Evolutionary conservation across 345 rosid genomes (phyloP), one percentile per base, ranked within the genome.

Genomic region (Brassica juncea): DNA sequence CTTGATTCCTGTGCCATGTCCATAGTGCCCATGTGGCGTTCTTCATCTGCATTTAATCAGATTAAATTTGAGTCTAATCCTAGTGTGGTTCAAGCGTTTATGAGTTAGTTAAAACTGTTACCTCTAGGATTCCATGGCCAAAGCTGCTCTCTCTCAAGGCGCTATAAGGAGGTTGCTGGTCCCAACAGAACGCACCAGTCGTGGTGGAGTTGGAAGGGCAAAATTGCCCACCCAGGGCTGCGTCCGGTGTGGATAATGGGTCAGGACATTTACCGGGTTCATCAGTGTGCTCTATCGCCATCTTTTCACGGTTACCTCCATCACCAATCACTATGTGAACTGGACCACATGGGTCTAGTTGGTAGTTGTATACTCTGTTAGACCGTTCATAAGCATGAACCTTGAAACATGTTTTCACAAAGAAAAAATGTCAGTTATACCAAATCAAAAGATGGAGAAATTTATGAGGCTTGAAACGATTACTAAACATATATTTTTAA

Each of bases 121-220:
- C 99, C 97, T 95, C 98, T 44, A 93, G 80, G 74, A 90, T 89
- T 68, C 97, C 99, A 78, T 91, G 97, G 72, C 99, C 99, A 31
- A 93, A 91, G 87, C 99, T 95, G 79, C 92, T 89, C 54, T 95
- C 97, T 84, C 99, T 86, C 66, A 88, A 85, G 72, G 97, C 99
- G 64, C 96, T 93, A 76, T 87, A 95, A 31, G 93, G 97, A 1
- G 98, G 99, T 77, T 93, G 99, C 73, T 66, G 75, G 55, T 93
- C 90, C 99, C 99, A 91, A 77, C 99, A 95, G 81, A 93, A 95
- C 15, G 83, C 86, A 44, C 93, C 97, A 32, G 86, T 91, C 86
- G 90, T 86, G 1, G 98, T 90, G 69, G 91, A 93, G 82, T 95
- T 95, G 71, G 77, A 85, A 4, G 90, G 89, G 42, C 98, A 95